Conservation (phyloP, 2,329 filamentous ascomycete species). For the Alternaria arborescens region DNA sequence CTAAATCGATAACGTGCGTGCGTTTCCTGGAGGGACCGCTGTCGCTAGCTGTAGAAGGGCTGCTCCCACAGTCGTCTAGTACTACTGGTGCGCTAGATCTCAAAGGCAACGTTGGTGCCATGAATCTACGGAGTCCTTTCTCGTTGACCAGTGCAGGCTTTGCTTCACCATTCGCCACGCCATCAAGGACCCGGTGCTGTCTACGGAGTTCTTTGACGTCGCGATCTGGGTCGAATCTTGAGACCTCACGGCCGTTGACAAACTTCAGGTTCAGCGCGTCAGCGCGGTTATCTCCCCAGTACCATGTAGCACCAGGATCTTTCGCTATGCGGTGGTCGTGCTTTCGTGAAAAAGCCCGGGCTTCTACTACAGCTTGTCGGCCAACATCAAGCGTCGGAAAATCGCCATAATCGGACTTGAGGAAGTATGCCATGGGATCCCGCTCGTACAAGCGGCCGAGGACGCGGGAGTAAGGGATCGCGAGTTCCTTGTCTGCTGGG, state of each 20-base stretch:
- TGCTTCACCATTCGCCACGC: slow-evolving; percentile 14
- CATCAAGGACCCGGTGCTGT: slow-evolving; percentile 56
- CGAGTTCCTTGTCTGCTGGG: slow-evolving; percentile 51
- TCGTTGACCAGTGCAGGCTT: slow-evolving; percentile 1
- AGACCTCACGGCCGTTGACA: slow-evolving; percentile 63
- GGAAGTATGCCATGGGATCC: slow-evolving; percentile 58
- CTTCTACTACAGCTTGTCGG: slow-evolving; percentile 56
- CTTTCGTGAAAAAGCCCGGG: slow-evolving; percentile 56
- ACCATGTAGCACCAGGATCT: slow-evolving; percentile 58
- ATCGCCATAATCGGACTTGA: slow-evolving; percentile 36
- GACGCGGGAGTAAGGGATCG: slow-evolving; percentile 61
- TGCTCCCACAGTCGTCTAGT: slow-evolving; percentile 1
- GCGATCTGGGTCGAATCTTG: slow-evolving; percentile 56
- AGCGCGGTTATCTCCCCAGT: slow-evolving; percentile 65
- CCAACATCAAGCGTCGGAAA: slow-evolving; percentile 53
- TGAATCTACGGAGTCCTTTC: slow-evolving; percentile 25
- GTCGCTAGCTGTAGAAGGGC: background rate
- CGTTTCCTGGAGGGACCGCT: slow-evolving; percentile 19
- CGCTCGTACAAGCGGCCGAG: slow-evolving; percentile 65
- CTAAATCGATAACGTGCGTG: slow-evolving; percentile 16
- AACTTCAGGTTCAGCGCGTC: slow-evolving; percentile 65
- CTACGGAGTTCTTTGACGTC: slow-evolving; percentile 58
- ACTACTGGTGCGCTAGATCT: background rate
- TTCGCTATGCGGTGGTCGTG: slow-evolving; percentile 59
- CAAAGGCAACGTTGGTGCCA: slow-evolving; percentile 27